These are phyloP conservation scores for Suillus tomentosus DNA, from an alignment of 768 basidiomycete genomes.

Conservation along the genomic window DNA sequence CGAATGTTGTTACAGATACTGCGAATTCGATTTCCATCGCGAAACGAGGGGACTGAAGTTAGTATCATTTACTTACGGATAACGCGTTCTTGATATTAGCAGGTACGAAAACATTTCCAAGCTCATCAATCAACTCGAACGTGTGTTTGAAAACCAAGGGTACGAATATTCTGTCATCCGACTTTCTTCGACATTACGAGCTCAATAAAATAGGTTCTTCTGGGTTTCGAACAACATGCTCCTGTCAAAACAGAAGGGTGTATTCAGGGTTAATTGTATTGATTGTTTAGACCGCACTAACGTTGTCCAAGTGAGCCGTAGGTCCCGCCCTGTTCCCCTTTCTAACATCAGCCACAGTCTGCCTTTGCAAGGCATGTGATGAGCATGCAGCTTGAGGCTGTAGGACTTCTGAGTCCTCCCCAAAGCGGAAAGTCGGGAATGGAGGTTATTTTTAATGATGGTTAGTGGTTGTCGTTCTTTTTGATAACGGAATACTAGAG, in stretches of 20 bases:
- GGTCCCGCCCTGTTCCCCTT: slow-evolving; percentile 1
- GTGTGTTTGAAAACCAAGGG: slow-evolving; percentile 81
- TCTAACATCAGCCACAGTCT: slow-evolving; percentile 51
- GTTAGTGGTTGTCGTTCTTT: slow-evolving; percentile 36
- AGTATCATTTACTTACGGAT: slow-evolving; percentile 10
- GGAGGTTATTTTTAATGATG: slow-evolving; percentile 79
- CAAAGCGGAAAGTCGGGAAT: slow-evolving; percentile 57
- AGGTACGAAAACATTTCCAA: slow-evolving; percentile 91
- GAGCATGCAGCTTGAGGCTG: slow-evolving; percentile 69
- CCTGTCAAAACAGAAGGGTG: slow-evolving; percentile 81
- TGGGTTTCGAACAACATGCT: slow-evolving; percentile 75
- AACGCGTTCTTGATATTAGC: slow-evolving; percentile 13
- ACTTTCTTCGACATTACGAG: slow-evolving; percentile 6
- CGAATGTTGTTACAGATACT: slow-evolving; percentile 50
- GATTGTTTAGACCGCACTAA: slow-evolving; percentile 96
- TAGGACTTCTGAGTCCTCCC: slow-evolving; percentile 63
- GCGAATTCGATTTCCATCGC: slow-evolving; percentile 89
- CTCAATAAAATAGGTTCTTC: slow-evolving; percentile 57
- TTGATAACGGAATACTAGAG: not conserved
- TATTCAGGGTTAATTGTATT: slow-evolving; percentile 92
- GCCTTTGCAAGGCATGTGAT: slow-evolving; percentile 89
- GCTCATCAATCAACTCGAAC: slow-evolving; percentile 69
- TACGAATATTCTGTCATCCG: slow-evolving; percentile 31
- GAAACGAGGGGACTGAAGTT: slow-evolving; percentile 97
- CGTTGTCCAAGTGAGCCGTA: slow-evolving; percentile 73